Percentiles rank a stretch among this genome's conserved stretches.
These are phyloP conservation scores for Musa schizocarpa DNA, from an alignment of 176 grass and related monocot genomes.

Conservation along the genomic window DNA sequence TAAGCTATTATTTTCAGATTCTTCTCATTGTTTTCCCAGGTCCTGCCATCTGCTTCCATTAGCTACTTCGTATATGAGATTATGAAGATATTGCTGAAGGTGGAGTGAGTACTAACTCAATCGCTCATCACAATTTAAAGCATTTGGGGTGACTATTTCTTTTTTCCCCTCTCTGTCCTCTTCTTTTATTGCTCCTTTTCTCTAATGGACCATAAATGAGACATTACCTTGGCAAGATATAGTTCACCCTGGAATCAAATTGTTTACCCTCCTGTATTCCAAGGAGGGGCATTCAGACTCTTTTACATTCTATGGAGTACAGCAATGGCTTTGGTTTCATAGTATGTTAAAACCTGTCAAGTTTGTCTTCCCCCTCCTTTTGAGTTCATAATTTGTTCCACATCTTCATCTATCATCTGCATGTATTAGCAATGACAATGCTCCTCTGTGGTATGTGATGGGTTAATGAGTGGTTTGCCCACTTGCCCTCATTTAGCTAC, in stretches of 20 bases:
- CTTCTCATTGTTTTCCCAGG: slow-evolving; percentile 36
- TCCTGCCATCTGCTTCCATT: slow-evolving; percentile 86
- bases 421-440: too few species aligned
- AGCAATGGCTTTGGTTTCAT: too few species aligned
- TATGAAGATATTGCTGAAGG: slow-evolving; percentile 97
- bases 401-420: too few species aligned
- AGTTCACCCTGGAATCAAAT: not conserved
- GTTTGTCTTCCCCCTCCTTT: too few species aligned
- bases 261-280: not conserved
- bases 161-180: not conserved
- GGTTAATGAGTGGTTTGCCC: too few species aligned
- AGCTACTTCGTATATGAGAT: slow-evolving; percentile 95
- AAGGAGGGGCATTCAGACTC: too few species aligned
- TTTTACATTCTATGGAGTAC: too few species aligned
- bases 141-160: not conserved
- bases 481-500: too few species aligned
- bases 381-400: too few species aligned
- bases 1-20: not conserved
- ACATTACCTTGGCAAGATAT: not conserved
- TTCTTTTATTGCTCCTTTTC: not conserved
- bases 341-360: too few species aligned
- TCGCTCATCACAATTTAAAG: not conserved
- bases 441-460: too few species aligned
- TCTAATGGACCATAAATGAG: not conserved
- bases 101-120: slow-evolving; percentile 42